Evolutionary conservation across 164 flowering plant genomes (phyloP), one percentile per base, ranked within the genome.

Genomic region (Macadamia integrifolia): DNA sequence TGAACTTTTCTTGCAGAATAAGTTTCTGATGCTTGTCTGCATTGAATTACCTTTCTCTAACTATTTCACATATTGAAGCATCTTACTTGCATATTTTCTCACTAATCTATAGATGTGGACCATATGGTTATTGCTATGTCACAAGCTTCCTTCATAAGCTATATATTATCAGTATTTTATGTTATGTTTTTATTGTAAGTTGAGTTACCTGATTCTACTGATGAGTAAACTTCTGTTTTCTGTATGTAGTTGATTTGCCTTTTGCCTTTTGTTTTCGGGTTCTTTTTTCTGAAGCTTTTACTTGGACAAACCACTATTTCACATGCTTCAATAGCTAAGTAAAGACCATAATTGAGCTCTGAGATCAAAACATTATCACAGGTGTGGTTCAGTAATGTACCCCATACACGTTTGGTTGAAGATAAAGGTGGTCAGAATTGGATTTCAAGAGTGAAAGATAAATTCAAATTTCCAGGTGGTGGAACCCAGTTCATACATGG

Each of bases 341-440:
- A 46, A 46, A 46, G 50, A 46, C 50, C 15, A 17, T 14, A 6
- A 13, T 42, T 9, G 56, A 18, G 60, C 15, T 68, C 55, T 61
- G 32, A 5, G 8, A 58, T 68, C 55, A 23, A 5, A 4, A 58
- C 68, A 59, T 49, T 12, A 50, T 75, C 73, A 55, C 71, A 94
- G 99, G 96, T 95, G 40, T 95, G 99, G 99, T 92, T 71, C 74
- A 83, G 69, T 74, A 95, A 95, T 83, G 98, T 95, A 65, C 99
- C 98, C 35, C 99, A 95, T 78, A 81, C 89, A 15, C 91, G 88
- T 28, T 77, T 95, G 30, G 99, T 82, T 59, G 97, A 95, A 70
- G 98, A 95, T 77, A 95, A 95, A 80, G 96, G 99, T 3, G 98
- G 99, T 57, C 99, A 95, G 67, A 95, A 95, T 76, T 95, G 98